Evolutionary conservation across 2,329 filamentous ascomycete genomes (phyloP).

Genomic region (Penicillium sp.): DNA sequence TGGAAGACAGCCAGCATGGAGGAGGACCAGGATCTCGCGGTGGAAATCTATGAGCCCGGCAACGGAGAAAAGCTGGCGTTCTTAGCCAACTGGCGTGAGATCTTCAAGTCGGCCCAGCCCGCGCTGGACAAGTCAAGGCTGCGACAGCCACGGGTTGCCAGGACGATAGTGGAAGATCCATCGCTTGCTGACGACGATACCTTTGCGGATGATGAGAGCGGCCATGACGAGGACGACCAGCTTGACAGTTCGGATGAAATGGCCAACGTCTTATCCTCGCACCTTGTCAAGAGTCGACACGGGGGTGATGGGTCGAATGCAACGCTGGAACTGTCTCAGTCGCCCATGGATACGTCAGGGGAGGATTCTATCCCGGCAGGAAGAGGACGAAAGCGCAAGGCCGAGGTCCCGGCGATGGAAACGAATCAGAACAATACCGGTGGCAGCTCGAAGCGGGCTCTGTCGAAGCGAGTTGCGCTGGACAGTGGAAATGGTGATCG

Average conservation of each 20-base stretch:
- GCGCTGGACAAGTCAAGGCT: conserved; percentile 25
- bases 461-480: conserved; percentile 26
- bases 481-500: conserved; percentile 18
- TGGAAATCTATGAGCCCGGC: conserved; percentile 38
- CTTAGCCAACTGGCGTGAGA: conserved; percentile 47
- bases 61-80: conserved; percentile 44
- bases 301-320: conserved; percentile 23
- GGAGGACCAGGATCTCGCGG: conserved; percentile 20
- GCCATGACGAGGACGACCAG: conserved; percentile 9
- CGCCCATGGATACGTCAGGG: conserved; percentile 9
- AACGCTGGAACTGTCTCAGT: conserved; percentile 18
- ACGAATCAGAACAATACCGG: conserved; percentile 9
- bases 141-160: conserved; percentile 13
- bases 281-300: conserved; percentile 14
- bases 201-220: conserved; percentile 7
- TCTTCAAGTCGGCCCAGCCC: conserved; percentile 40
- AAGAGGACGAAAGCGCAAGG: conserved; percentile 20
- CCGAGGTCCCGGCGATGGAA: conserved; percentile 11
- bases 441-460: conserved; percentile 8
- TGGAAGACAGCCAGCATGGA: conserved; percentile 37
- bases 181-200: conserved; percentile 12
- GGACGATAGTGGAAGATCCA: not conserved
- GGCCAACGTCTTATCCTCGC: conserved; percentile 18
- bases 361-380: conserved; percentile 10
- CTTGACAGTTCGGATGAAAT: conserved; percentile 17